Evolutionary conservation across 2,329 filamentous ascomycete genomes (phyloP).

Genomic region (Fusarium robinianum): DNA sequence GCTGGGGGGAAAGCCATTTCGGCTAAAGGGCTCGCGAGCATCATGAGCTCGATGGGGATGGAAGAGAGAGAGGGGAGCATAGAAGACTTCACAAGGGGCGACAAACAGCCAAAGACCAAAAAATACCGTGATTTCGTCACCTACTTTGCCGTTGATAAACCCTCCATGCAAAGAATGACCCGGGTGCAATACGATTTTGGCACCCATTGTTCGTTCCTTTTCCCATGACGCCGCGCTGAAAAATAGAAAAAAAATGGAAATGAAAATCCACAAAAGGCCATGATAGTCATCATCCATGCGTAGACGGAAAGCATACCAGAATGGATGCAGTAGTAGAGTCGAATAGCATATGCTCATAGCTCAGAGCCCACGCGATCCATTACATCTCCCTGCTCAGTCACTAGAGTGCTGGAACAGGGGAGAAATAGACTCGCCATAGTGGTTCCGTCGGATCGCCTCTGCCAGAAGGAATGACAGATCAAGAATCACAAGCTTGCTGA

Average conservation of each 20-base stretch:
- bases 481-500: constrained; percentile 84
- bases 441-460: constrained; percentile 93
- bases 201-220: too few species aligned
- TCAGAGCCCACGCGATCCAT: background rate
- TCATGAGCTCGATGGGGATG: background rate
- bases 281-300: constrained; percentile 24
- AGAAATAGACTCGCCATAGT: constrained; percentile 87
- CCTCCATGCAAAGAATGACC: constrained; percentile 23
- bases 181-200: constrained; percentile 25
- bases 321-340: constrained; percentile 5
- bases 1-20: constrained; percentile 53
- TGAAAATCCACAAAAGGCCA: too few species aligned
- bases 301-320: constrained; percentile 9
- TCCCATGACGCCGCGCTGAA: constrained; percentile 46
- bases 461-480: constrained; percentile 86
- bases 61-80: background rate
- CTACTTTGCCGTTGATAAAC: constrained; percentile 31
- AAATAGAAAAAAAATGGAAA: constrained; percentile 28
- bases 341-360: too few species aligned
- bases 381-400: constrained; percentile 48
- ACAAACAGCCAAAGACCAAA: constrained; percentile 19
- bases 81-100: constrained; percentile 10
- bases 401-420: constrained; percentile 69
- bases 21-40: background rate
- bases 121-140: constrained; percentile 35